Evolutionary conservation across 495 filamentous ascomycete genomes (phyloP).

Genomic region (Talaromyces liani): DNA sequence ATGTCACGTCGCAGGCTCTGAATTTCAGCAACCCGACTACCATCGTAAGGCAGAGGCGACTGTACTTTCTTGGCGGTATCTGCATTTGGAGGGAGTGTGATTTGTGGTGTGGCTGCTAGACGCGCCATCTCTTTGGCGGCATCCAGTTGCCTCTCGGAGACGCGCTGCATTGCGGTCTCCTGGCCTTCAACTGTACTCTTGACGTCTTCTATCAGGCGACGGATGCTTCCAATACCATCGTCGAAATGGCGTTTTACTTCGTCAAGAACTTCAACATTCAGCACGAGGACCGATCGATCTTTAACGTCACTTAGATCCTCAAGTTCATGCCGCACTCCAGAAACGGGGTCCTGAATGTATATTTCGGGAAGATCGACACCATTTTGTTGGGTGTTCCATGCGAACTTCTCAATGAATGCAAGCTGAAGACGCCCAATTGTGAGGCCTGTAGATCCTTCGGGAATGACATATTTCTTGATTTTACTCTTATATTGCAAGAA

Average conservation of each 20-base stretch:
- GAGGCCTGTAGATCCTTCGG: constrained; percentile 74
- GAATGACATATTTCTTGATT: constrained; percentile 90
- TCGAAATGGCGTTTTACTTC: constrained; percentile 96
- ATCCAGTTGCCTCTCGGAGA: constrained; percentile 89
- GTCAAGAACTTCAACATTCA: constrained; percentile 92
- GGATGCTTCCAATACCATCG: constrained; percentile 77
- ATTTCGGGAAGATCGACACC: constrained; percentile 92
- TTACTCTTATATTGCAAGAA: constrained; percentile 95
- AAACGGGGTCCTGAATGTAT: constrained; percentile 93
- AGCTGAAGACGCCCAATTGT: constrained; percentile 83
- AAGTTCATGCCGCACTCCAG: constrained; percentile 89
- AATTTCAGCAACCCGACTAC: constrained; percentile 62
- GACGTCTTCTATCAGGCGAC: constrained; percentile 72
- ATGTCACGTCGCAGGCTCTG: constrained; percentile 82
- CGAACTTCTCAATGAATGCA: constrained; percentile 99
- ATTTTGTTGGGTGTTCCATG: constrained; percentile 94
- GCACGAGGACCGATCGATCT: constrained; percentile 84
- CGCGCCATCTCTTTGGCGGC: constrained; percentile 85
- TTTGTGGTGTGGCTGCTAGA: constrained; percentile 60
- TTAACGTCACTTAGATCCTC: constrained; percentile 95
- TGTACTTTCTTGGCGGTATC: constrained; percentile 13
- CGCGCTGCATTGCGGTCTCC: constrained; percentile 66
- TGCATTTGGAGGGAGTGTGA: constrained; percentile 22
- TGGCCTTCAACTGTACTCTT: constrained; percentile 75
- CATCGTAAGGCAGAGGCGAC: constrained; percentile 26